Percentiles rank a stretch among this genome's conserved stretches.
Conservation (phyloP, 495 filamentous ascomycete genomes). For the Aspergillus campestris region DNA sequence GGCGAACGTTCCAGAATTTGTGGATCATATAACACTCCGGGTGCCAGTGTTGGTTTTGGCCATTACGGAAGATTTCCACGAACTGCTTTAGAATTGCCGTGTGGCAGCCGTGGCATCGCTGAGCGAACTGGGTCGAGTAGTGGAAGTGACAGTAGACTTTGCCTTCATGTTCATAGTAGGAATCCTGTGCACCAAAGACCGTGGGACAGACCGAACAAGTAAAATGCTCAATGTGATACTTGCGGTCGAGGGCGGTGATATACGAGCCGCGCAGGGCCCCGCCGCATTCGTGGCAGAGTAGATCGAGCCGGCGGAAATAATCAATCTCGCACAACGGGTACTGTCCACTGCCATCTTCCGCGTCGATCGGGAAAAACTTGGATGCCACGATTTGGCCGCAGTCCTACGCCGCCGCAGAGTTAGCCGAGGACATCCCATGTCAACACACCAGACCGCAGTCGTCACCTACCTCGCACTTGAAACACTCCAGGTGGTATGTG, state of each 20-base stretch:
- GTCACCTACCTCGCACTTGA: conserved; percentile 84
- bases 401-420: conserved; percentile 51
- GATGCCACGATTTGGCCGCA: conserved; percentile 94
- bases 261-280: conserved; percentile 94
- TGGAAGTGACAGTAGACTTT: conserved; percentile 98
- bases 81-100: conserved; percentile 99
- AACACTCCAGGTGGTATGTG: conserved; percentile 96
- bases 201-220: conserved; percentile 96
- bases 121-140: conserved; percentile 95
- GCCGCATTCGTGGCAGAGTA: conserved; percentile 87
- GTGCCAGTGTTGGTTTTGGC: conserved; percentile 98
- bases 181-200: conserved; percentile 94
- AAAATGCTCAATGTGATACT: conserved; percentile 99
- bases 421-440: conserved; percentile 1
- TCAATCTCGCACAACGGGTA: conserved; percentile 97
- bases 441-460: background rate
- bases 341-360: conserved; percentile 73
- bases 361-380: conserved; percentile 96
- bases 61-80: conserved; percentile 96
- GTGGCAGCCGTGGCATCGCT: conserved; percentile 92
- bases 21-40: conserved; percentile 99
- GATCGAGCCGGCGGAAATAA: conserved; percentile 87
- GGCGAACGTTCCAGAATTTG: conserved; percentile 98
- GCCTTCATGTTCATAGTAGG: conserved; percentile 96
- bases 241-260: conserved; percentile 93